A percentile compares a stretch with the other conserved stretches of the same genome.
phyloP scores from a whole-genome alignment of 2,329 filamentous ascomycete genomes.

The Diplodia scrobiculata region DNA sequence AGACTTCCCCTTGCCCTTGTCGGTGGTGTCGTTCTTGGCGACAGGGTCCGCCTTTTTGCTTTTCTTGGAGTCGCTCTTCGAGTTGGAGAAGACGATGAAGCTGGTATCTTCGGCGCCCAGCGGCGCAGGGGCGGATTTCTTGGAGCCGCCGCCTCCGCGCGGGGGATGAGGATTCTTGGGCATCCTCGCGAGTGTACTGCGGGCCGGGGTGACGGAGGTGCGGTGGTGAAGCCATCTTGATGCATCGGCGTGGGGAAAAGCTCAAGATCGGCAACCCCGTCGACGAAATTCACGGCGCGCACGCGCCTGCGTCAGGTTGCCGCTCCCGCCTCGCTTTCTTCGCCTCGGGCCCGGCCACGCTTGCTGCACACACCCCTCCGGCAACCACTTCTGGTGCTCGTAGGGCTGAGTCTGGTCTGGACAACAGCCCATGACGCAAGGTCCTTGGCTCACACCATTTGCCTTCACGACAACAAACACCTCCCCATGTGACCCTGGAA shows the following conservation, averaged over 20 bases:
- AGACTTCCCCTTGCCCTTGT: slow-evolving; percentile 43
- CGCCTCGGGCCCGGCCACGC: background rate
- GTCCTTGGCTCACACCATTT: background rate
- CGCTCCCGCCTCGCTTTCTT: slow-evolving; percentile 21
- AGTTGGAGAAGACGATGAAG: slow-evolving; percentile 54
- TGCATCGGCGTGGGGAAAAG: slow-evolving; percentile 20
- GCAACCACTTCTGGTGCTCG: background rate
- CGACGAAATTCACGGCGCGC: slow-evolving; percentile 23
- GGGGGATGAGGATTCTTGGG: slow-evolving; percentile 55
- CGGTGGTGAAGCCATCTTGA: slow-evolving; percentile 23
- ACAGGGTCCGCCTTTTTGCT: slow-evolving; percentile 39
- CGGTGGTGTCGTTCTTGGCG: slow-evolving; percentile 30
- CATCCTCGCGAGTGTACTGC: slow-evolving; percentile 40
- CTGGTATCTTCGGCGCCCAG: slow-evolving; percentile 50
- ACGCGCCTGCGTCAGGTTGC: background rate
- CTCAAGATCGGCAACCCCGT: slow-evolving; percentile 17
- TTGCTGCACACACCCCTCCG: background rate
- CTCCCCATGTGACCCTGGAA: background rate
- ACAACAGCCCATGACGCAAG: slow-evolving; percentile 6
- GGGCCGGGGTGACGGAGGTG: slow-evolving; percentile 8
- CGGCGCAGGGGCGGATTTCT: slow-evolving; percentile 38
- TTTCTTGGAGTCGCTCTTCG: slow-evolving; percentile 47
- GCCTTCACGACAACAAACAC: background rate
- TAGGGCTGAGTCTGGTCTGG: slow-evolving; percentile 21
- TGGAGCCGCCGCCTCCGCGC: slow-evolving; percentile 43